These are phyloP conservation scores for Tarenaya hassleriana DNA, from an alignment of 345 rosid species.

Conservation along the genomic window DNA sequence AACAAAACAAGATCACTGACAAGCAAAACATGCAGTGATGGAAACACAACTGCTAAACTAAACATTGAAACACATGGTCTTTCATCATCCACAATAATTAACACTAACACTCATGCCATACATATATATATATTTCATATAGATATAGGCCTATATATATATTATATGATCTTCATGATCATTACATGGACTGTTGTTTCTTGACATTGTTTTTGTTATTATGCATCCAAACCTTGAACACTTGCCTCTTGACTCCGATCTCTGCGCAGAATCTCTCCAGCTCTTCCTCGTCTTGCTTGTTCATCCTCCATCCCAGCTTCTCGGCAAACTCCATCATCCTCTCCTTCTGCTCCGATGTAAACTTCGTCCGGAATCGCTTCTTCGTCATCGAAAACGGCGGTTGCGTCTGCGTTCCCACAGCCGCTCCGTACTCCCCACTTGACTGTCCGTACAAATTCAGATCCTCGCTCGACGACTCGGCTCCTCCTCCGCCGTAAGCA, in stretches of 20 bases:
- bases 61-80: not conserved
- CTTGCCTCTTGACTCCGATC: conserved; percentile 61
- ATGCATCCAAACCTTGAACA: conserved; percentile 89
- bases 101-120: too few species aligned
- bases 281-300: conserved; percentile 60
- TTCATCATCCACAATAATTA: not conserved
- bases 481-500: conserved; percentile 53
- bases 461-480: conserved; percentile 76
- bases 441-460: conserved; percentile 48
- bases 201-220: conserved; percentile 61
- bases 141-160: too few species aligned
- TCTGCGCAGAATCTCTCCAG: conserved; percentile 55
- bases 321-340: conserved; percentile 78
- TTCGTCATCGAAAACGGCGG: conserved; percentile 49
- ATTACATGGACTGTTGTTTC: conserved; percentile 36
- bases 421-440: conserved; percentile 29
- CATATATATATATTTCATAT: too few species aligned
- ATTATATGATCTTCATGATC: not conserved
- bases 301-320: conserved; percentile 70
- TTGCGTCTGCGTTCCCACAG: conserved; percentile 27
- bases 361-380: conserved; percentile 64
- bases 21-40: not conserved
- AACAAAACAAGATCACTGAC: not conserved
- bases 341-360: conserved; percentile 62
- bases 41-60: not conserved